A percentile compares a stretch with the other conserved stretches of the same genome.
phyloP scores from a whole-genome alignment of 1,284 basidiomycete species.

The Austroboletus novae-zelandiae region DNA sequence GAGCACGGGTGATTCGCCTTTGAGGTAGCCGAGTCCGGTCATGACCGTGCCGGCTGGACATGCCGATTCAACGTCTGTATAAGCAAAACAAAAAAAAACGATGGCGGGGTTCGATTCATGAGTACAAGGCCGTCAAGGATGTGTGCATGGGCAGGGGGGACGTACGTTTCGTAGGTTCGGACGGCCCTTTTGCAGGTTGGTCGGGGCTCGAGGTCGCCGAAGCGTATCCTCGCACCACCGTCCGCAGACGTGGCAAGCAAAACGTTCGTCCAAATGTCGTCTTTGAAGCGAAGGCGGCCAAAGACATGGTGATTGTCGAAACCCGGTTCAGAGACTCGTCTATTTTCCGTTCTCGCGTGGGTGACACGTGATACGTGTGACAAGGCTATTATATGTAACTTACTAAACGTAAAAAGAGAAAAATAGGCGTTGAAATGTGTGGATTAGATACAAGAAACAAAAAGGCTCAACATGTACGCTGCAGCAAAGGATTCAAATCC shows the following conservation, averaged over 20 bases:
- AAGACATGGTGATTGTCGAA: constrained; percentile 18
- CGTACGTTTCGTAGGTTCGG: constrained; percentile 24
- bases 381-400: too few relatives aligned
- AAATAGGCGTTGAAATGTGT: constrained; percentile 4
- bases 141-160: background rate
- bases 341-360: too few relatives aligned
- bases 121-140: background rate
- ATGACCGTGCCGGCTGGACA: constrained; percentile 72
- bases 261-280: constrained; percentile 7
- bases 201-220: background rate
- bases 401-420: too few relatives aligned
- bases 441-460: constrained; percentile 24
- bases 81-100: too few relatives aligned
- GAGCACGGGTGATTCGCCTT: constrained; percentile 78
- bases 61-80: constrained; percentile 44
- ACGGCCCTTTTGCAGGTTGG: constrained; percentile 12
- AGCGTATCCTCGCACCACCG: constrained; percentile 13
- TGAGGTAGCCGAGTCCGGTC: constrained; percentile 77
- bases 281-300: constrained; percentile 11
- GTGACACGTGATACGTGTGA: too few relatives aligned
- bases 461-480: constrained; percentile 4
- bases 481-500: too few relatives aligned
- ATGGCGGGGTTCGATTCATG: too few relatives aligned
- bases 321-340: too few relatives aligned
- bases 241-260: background rate